Conservation (phyloP, 2,329 filamentous ascomycete species). For the Rutstroemia sp. region DNA sequence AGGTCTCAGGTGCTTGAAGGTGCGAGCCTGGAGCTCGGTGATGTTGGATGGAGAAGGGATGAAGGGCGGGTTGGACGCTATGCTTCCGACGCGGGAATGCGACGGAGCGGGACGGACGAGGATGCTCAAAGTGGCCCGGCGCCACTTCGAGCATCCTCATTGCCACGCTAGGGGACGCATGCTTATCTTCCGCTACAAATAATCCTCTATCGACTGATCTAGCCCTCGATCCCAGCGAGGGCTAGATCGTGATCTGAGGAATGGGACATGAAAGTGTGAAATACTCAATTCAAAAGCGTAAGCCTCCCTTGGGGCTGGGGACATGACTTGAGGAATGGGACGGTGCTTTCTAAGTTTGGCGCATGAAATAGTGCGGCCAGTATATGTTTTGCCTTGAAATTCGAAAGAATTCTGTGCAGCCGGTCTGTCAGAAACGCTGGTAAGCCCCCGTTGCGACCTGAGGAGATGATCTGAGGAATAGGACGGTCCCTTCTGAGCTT, state of each 20-base stretch:
- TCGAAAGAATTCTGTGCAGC: no score
- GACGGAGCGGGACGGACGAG: constrained; percentile 17
- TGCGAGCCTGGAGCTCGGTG: constrained; percentile 69
- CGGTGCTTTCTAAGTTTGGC: no score
- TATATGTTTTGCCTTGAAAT: no score
- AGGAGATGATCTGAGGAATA: constrained; percentile 5
- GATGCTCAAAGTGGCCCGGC: constrained; percentile 41
- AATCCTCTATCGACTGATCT: constrained; percentile 56
- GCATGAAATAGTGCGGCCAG: no score
- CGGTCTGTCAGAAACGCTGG: no score
- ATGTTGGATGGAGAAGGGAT: constrained; percentile 74
- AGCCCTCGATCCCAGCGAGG: no score
- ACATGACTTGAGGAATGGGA: no score
- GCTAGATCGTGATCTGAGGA: constrained; percentile 44
- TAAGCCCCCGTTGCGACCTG: background rate
- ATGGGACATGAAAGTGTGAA: no score
- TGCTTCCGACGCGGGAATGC: constrained; percentile 33
- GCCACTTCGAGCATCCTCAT: constrained; percentile 51
- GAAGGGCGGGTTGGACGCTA: constrained; percentile 43
- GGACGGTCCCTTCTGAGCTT: background rate
- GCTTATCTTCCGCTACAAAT: constrained; percentile 54
- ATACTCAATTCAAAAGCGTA: no score
- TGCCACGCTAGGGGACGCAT: constrained; percentile 55
- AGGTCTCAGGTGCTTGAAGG: no score
- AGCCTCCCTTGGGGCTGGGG: no score